Base-by-base conservation (phyloP, 1,139 yeast species). In the Blastobotrys proliferans region DNA sequence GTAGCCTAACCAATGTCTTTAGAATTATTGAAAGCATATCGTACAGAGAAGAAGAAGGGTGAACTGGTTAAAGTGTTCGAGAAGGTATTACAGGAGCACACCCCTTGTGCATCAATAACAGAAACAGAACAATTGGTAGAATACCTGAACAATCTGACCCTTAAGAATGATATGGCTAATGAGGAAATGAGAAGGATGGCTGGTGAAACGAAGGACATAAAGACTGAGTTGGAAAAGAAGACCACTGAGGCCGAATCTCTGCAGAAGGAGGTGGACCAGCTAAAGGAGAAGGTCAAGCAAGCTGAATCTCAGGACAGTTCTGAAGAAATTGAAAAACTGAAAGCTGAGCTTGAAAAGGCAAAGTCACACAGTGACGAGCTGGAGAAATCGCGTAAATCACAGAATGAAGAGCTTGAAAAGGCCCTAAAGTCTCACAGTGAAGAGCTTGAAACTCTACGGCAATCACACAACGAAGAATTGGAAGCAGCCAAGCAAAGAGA, bases 51-150 rank as follows among this genome's bases (percentile, higher is more conserved):
- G 66, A 70, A 74, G 37, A 83, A 82, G 53, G 68, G 75, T 1
- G 82, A 77, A 40, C 70, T 82, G 43, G 74, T 88, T n/a, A 67
- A 61, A 6, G 59, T 71, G 1, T 83, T 90, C 56, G 96, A 88
- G 58, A 78, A 70, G 48, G 76, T 84, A 10, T 66, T 92, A 49
- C 74, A 76, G 42, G 97, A 92, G 53, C 66, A 78, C 53, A 90
- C 97, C 0, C 97, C 97, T 0, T 74, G 86, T 40, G 73, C 84
- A 1, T 75, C 81, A 29, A 77, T 90, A 22, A 68, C 83, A 1
- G 97, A 92, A 51, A 76, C 82, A 0, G 84, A 77, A 13, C 67
- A 76, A 6, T 67, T 90, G 38, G 79, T 80, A 31, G 90, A 82
- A 41, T 88, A 81, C 61, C 71, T 90, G 41, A 72, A 73, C 44